Evolutionary conservation across 768 basidiomycete species (phyloP).

Genomic region (Podaxis carcinomalis): DNA sequence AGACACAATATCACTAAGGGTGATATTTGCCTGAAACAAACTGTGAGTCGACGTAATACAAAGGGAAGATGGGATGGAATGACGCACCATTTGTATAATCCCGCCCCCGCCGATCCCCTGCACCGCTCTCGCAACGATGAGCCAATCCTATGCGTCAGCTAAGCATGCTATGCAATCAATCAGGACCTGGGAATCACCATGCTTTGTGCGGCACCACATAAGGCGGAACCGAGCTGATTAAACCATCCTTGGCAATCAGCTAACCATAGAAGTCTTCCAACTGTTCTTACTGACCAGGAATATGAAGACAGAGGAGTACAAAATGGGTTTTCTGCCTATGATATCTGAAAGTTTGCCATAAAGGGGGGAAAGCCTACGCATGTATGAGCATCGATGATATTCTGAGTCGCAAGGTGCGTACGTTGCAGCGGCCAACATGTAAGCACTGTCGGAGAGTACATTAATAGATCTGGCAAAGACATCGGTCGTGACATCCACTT

Average conservation of each 20-base stretch:
- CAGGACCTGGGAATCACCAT: slow-evolving; percentile 37
- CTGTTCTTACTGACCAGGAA: slow-evolving; percentile 52
- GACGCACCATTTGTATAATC: slow-evolving; percentile 60
- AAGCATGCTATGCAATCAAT: not conserved
- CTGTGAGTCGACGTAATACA: not conserved
- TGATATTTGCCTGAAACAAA: slow-evolving; percentile 54
- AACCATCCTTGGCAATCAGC: not conserved
- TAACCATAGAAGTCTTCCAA: not conserved
- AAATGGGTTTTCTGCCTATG: slow-evolving; percentile 57
- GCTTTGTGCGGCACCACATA: slow-evolving; percentile 77
- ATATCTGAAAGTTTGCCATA: slow-evolving; percentile 77
- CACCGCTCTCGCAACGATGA: slow-evolving; percentile 71
- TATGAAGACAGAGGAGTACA: slow-evolving; percentile 58
- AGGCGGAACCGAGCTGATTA: slow-evolving; percentile 64
- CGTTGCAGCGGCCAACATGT: slow-evolving; percentile 63
- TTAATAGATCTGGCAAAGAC: not conserved
- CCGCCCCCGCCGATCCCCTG: slow-evolving; percentile 86
- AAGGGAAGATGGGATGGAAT: not conserved
- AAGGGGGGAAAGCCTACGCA: slow-evolving; percentile 54
- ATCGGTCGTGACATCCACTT: slow-evolving; percentile 11
- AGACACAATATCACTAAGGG: slow-evolving; percentile 79
- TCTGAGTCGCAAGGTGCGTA: slow-evolving; percentile 12
- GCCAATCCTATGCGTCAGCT: slow-evolving; percentile 45
- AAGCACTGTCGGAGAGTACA: slow-evolving; percentile 46
- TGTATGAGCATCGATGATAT: slow-evolving; percentile 7